Evolutionary conservation across 192 early-diverging fungal species (phyloP).

Genomic region (Pilaira anomala): DNA sequence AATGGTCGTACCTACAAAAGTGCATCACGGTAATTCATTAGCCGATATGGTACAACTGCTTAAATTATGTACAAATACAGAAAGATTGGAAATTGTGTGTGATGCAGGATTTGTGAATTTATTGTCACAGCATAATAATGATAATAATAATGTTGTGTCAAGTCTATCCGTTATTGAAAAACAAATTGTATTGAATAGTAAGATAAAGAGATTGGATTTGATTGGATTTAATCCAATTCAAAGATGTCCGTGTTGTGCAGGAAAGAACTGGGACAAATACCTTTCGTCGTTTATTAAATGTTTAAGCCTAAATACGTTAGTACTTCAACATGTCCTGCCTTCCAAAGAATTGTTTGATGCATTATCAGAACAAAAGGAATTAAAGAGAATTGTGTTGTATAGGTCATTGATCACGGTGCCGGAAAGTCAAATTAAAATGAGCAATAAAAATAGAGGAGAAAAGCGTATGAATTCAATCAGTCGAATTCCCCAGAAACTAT

Average conservation of each 20-base stretch:
- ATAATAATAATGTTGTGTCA: not conserved
- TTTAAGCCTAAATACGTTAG: not conserved
- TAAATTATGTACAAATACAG: not conserved
- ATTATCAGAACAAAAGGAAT: not conserved
- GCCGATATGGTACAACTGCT: constrained; percentile 1
- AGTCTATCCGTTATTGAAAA: not conserved
- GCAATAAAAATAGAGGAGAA: not conserved
- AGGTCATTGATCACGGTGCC: constrained; percentile 2
- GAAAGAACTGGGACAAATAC: not conserved
- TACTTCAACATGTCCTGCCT: constrained; percentile 8
- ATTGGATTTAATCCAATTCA: not conserved
- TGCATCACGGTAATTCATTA: not conserved
- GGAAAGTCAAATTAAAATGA: no score
- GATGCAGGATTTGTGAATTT: not conserved
- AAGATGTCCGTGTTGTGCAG: constrained; percentile 5
- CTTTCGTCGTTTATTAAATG: not conserved
- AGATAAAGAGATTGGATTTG: not conserved
- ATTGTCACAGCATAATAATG: not conserved
- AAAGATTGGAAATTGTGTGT: not conserved
- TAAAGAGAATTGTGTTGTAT: not conserved
- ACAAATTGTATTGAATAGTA: not conserved
- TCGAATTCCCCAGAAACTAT: not conserved
- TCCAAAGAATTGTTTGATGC: not conserved
- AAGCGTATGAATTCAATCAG: not conserved
- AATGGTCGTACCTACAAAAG: no score